Evolutionary conservation across 495 filamentous ascomycete genomes (phyloP), one percentile per base, ranked within the genome.

Genomic region (Trichoderma asperelloides): DNA sequence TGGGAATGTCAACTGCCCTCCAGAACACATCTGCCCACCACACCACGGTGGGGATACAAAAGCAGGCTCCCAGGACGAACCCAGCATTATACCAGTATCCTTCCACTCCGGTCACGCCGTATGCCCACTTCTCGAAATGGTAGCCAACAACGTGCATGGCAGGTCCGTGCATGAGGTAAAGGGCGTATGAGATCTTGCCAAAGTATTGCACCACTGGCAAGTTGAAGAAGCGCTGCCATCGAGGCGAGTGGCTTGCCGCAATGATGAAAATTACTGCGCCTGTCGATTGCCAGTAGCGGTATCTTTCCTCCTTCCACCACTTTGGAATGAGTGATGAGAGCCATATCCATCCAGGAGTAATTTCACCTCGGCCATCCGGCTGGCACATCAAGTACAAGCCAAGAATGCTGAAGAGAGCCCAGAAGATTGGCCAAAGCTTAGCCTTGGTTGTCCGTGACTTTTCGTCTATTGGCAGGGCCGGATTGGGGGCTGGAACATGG

Each of bases 141-240:
- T 78, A 82, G 5, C 80, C 80, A 2, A 79, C 25, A 5, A 77
- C 77, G 64, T 85, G 80, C 65, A 77, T 67, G 0, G 82, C 76
- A 16, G 82, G 82, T 0, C 82, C 82, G 70, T 85, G 82, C 72
- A 84, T 76, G 23, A 85, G 74, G 67, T 85, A 85, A 12, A 85
- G 68, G 39, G 80, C 77, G 68, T 81, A 85, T 65, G 78, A 81
- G 60, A 84, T 82, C 65, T 73, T 75, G 57, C 81, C 82, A 11
- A 84, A 71, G 70, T 85, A 84, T 69, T 82, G 79, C 15, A 77
- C 73, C 6, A 67, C 21, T 5, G 66, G 25, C 21, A 69, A 67
- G 43, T 75, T 75, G 64, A 81, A 80, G 33, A 78, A 62, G 45
- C 70, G 68, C 70, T 76, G 75, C 78, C 77, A 80, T 11, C 67